A percentile compares a stretch with the other conserved stretches of the same genome.
phyloP scores from a whole-genome alignment of 805 yeast genomes.

The Clavispora phyllophila region DNA sequence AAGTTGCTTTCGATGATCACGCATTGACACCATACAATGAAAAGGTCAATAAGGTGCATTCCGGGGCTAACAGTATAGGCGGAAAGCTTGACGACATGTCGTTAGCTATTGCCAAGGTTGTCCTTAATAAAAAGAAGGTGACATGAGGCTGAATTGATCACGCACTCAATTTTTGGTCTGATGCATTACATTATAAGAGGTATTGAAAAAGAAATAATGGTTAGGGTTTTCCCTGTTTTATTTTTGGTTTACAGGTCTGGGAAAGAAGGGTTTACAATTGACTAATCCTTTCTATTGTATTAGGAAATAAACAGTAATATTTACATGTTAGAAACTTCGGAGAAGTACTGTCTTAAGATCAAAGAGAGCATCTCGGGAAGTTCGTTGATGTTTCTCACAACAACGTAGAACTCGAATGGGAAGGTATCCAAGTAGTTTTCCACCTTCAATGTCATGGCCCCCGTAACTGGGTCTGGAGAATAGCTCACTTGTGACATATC shows the following conservation, averaged over 20 bases:
- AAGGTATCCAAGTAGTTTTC: slow-evolving; percentile 84
- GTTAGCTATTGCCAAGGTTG: slow-evolving; percentile 44
- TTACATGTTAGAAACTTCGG: slow-evolving; percentile 44
- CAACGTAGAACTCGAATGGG: slow-evolving; percentile 96
- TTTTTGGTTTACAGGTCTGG: not conserved
- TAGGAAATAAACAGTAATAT: not conserved
- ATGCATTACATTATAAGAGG: not conserved
- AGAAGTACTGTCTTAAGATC: slow-evolving; percentile 87
- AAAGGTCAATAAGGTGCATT: slow-evolving; percentile 38
- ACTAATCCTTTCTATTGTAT: not conserved
- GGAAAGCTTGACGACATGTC: slow-evolving; percentile 56
- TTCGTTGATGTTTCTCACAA: slow-evolving; percentile 83
- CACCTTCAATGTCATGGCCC: slow-evolving; percentile 69
- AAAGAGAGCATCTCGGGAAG: slow-evolving; percentile 87
- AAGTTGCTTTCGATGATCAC: slow-evolving; percentile 48
- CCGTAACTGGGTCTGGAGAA: slow-evolving; percentile 56
- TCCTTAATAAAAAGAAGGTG: slow-evolving; percentile 5
- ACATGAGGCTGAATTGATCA: not conserved
- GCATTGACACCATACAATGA: slow-evolving; percentile 52
- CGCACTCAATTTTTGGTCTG: not conserved
- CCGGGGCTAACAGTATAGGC: slow-evolving; percentile 36
- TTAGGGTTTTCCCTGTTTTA: not conserved
- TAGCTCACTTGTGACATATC: slow-evolving; percentile 94
- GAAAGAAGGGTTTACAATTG: not conserved
- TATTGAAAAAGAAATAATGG: not conserved